Conservation (phyloP, 345 rosid species). For the Nephelium lappaceum region DNA sequence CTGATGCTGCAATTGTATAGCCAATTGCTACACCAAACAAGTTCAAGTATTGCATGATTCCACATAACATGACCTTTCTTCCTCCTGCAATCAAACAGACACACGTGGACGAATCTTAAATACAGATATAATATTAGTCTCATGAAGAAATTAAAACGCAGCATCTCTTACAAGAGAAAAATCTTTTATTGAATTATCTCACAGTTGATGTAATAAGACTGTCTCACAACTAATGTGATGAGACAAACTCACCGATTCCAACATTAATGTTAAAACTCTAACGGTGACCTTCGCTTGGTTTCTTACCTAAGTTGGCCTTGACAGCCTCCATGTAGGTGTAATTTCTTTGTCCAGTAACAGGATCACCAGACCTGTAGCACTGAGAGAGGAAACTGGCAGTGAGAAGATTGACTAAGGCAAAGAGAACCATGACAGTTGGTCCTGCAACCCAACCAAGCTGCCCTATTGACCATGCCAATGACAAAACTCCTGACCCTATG, state of each 20-base stretch:
- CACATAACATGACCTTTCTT: constrained; percentile 40
- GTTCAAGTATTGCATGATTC: constrained; percentile 49
- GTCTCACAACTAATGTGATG: too few species aligned
- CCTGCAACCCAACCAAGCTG: constrained; percentile 64
- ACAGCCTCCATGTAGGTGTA: constrained; percentile 60
- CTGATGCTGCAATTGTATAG: constrained; percentile 57
- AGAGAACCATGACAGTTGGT: constrained; percentile 40
- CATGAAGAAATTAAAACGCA: too few species aligned
- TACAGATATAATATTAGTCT: too few species aligned
- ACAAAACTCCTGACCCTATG: constrained; percentile 58
- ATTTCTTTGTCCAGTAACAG: constrained; percentile 46
- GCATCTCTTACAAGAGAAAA: too few species aligned
- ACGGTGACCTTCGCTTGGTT: background rate
- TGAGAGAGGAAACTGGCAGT: constrained; percentile 40
- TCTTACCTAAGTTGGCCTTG: constrained; percentile 43
- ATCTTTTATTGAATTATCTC: too few species aligned
- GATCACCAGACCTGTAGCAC: constrained; percentile 54
- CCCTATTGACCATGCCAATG: constrained; percentile 54
- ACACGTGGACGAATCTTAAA: too few species aligned
- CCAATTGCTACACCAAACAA: constrained; percentile 55
- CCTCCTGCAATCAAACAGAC: constrained; percentile 37
- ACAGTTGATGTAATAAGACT: too few species aligned
- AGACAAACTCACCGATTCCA: too few species aligned
- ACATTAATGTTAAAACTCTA: background rate
- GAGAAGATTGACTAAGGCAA: constrained; percentile 49